Conservation (phyloP, 2,329 filamentous ascomycete species). For the Helminthosporium solani region DNA sequence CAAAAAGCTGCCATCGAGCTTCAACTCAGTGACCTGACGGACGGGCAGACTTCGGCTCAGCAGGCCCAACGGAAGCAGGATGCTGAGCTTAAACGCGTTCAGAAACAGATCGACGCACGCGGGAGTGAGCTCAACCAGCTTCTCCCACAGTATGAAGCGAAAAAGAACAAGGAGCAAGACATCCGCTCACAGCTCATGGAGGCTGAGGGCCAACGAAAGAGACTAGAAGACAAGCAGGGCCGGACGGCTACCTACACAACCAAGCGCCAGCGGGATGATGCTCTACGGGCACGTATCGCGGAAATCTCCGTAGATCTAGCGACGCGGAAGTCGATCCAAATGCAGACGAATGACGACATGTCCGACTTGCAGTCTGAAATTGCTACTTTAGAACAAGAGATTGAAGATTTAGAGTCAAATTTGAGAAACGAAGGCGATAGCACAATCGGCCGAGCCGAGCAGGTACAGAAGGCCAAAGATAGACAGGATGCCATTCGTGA, state of each 20-base stretch:
- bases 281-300: conserved; percentile 75
- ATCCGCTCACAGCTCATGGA: conserved; percentile 72
- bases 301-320: conserved; percentile 75
- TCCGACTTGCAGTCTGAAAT: conserved; percentile 70
- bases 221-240: conserved; percentile 89
- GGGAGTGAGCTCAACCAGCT: conserved; percentile 74
- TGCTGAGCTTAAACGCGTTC: conserved; percentile 69
- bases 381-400: conserved; percentile 68
- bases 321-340: conserved; percentile 77
- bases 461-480: conserved; percentile 76
- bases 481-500: conserved; percentile 77
- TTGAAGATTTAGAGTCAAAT: conserved; percentile 66
- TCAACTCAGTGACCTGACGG: conserved; percentile 76
- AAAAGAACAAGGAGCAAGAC: conserved; percentile 70
- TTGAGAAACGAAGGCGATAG: conserved; percentile 79
- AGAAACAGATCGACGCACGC: conserved; percentile 70
- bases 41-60: conserved; percentile 77
- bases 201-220: conserved; percentile 71
- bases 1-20: conserved; percentile 82
- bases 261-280: conserved; percentile 84
- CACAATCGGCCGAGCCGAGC: conserved; percentile 69
- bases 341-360: conserved; percentile 84
- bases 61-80: conserved; percentile 71
- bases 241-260: conserved; percentile 83
- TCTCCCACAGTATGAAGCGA: conserved; percentile 73